phyloP scores from a whole-genome alignment of 2,329 filamentous ascomycete species.

The Parascedosporium putredinis region DNA sequence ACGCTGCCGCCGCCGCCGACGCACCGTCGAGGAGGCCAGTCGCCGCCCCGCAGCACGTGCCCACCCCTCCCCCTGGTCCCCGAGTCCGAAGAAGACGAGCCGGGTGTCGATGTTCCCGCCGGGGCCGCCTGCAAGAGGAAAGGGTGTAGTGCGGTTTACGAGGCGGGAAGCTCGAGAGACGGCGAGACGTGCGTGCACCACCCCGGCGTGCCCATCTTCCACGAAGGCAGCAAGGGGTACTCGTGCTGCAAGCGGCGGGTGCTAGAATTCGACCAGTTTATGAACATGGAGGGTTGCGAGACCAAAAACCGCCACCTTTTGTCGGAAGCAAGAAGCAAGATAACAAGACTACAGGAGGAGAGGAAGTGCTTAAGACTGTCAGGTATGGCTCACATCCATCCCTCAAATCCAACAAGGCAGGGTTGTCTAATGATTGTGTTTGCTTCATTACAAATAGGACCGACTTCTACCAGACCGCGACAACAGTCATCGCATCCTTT shows the following conservation, averaged over 20 bases:
- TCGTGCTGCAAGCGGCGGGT: slow-evolving; percentile 93
- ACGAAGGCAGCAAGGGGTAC: slow-evolving; percentile 97
- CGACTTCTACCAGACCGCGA: slow-evolving; percentile 91
- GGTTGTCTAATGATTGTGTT: too few relatives aligned
- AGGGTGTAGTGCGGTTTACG: slow-evolving; percentile 60
- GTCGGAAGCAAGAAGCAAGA: slow-evolving; percentile 65
- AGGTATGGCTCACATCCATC: slow-evolving; percentile 49
- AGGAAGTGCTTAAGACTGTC: slow-evolving; percentile 70
- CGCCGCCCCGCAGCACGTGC: slow-evolving; percentile 31
- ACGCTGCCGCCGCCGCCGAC: slow-evolving; percentile 26
- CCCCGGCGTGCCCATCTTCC: slow-evolving; percentile 84
- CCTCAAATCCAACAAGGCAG: too few relatives aligned
- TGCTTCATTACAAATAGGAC: slow-evolving; percentile 26
- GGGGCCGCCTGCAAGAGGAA: slow-evolving; percentile 69
- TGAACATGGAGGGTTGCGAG: slow-evolving; percentile 87
- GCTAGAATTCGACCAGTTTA: slow-evolving; percentile 93
- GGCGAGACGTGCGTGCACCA: slow-evolving; percentile 78
- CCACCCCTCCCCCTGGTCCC: slow-evolving; percentile 49
- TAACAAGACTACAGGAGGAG: slow-evolving; percentile 35
- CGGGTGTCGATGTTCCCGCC: slow-evolving; percentile 58
- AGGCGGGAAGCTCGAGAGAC: slow-evolving; percentile 47
- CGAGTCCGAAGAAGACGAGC: slow-evolving; percentile 83
- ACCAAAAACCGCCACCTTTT: slow-evolving; percentile 78
- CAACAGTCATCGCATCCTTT: slow-evolving; percentile 77
- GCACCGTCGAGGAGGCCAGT: slow-evolving; percentile 27